These are phyloP conservation scores for Mycocentrospora acerina DNA, from an alignment of 2,329 filamentous ascomycete species.

Conservation along the genomic window DNA sequence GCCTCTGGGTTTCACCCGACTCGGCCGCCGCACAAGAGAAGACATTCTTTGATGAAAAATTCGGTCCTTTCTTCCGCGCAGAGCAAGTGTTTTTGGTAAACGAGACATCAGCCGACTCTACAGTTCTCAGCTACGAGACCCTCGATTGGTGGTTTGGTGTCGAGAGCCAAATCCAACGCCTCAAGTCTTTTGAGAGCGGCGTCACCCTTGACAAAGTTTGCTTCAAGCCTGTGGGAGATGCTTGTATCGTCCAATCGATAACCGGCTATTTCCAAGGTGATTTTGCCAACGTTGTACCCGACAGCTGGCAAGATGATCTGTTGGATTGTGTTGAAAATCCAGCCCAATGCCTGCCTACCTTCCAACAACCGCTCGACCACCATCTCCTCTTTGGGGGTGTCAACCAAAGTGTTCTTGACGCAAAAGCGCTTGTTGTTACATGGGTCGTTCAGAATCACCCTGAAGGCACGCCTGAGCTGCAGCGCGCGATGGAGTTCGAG, in stretches of 20 bases:
- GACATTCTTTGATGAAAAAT: conserved; percentile 86
- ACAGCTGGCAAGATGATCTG: conserved; percentile 72
- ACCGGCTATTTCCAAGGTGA: conserved; percentile 80
- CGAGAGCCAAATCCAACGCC: conserved; percentile 71
- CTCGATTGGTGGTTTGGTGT: conserved; percentile 92
- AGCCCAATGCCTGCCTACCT: conserved; percentile 79
- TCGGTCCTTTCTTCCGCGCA: conserved; percentile 92
- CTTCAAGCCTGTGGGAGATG: conserved; percentile 87
- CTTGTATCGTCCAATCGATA: conserved; percentile 91
- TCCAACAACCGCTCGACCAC: conserved; percentile 83
- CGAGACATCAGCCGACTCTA: conserved; percentile 68
- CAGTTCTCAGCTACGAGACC: conserved; percentile 85
- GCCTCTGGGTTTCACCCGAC: conserved; percentile 93
- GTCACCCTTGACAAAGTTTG: conserved; percentile 81
- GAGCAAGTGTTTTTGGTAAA: conserved; percentile 95
- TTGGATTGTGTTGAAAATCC: conserved; percentile 75
- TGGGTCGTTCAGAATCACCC: conserved; percentile 91
- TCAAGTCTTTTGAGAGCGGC: conserved; percentile 69
- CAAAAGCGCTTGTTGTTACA: conserved; percentile 80
- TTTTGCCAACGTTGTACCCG: conserved; percentile 60
- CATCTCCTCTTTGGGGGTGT: conserved; percentile 85
- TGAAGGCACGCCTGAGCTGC: conserved; percentile 70
- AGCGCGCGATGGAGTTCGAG: conserved; percentile 87
- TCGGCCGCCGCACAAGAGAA: conserved; percentile 92
- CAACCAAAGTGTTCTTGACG: conserved; percentile 65